These are phyloP conservation scores for Monilinia polystroma DNA, from an alignment of 2,329 filamentous ascomycete species.

Conservation along the genomic window DNA sequence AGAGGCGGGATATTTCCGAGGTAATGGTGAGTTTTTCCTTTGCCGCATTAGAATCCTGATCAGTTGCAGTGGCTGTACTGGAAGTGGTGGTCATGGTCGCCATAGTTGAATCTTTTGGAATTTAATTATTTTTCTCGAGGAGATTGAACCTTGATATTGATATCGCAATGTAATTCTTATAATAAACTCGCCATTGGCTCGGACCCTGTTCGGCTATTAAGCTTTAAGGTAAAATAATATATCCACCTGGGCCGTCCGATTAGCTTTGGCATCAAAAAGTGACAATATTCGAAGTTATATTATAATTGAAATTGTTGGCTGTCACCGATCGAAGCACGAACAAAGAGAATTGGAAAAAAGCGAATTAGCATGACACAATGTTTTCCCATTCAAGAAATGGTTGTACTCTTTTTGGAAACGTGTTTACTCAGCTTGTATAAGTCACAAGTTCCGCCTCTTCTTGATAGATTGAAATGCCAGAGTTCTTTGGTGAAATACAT, in stretches of 20 bases:
- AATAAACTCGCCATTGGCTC: not conserved
- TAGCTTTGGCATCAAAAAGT: not conserved
- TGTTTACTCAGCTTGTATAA: not conserved
- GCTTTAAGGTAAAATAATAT: not conserved
- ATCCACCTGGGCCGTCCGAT: not conserved
- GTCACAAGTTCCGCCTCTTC: not conserved
- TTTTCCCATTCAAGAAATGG: not conserved
- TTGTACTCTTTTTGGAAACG: not conserved
- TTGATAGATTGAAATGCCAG: not conserved
- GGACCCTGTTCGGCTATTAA: not conserved
- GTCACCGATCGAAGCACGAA: not conserved
- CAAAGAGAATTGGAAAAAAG: not conserved
- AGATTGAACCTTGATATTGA: not conserved
- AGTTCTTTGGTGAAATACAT: not conserved
- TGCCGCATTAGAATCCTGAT: not conserved
- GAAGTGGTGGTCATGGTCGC: not conserved
- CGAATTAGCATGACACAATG: not conserved
- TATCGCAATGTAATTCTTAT: not conserved
- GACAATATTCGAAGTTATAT: not conserved
- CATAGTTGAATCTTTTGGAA: not conserved
- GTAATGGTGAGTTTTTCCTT: not conserved
- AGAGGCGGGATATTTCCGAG: not conserved
- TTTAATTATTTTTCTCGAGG: not conserved
- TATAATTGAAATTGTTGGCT: not conserved
- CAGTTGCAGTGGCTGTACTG: not conserved